A percentile compares a stretch with the other conserved stretches of the same genome.
phyloP scores from a whole-genome alignment of 495 filamentous ascomycete species.

The Talaromyces trachyspermus region DNA sequence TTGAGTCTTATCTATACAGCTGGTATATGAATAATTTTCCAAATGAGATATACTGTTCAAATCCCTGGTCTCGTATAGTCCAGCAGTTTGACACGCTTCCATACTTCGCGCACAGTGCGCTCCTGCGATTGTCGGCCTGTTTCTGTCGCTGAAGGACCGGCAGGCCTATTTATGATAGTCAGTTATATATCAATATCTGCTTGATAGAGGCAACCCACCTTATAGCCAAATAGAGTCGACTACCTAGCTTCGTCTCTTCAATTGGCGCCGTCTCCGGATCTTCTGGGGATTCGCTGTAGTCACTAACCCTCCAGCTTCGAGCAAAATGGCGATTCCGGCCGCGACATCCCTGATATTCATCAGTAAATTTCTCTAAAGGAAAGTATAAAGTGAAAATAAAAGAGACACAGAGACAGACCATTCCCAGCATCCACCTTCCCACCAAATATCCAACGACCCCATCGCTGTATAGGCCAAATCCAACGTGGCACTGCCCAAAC shows the following conservation, averaged over 20 bases:
- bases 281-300: constrained; percentile 61
- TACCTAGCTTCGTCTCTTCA: constrained; percentile 48
- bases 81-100: constrained; percentile 52
- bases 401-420: constrained; percentile 28
- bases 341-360: constrained; percentile 41
- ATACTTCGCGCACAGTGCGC: constrained; percentile 59
- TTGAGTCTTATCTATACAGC: too few species aligned
- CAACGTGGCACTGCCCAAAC: constrained; percentile 54
- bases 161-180: constrained; percentile 39
- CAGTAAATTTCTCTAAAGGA: not conserved
- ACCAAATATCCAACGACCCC: constrained; percentile 52
- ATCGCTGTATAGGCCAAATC: constrained; percentile 51
- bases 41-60: too few species aligned
- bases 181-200: not conserved
- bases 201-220: constrained; percentile 27
- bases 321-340: constrained; percentile 47
- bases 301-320: constrained; percentile 55
- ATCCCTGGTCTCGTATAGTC: constrained; percentile 54
- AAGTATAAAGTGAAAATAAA: not conserved
- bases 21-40: not conserved
- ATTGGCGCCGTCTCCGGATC: constrained; percentile 47
- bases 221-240: constrained; percentile 59
- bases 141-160: constrained; percentile 51
- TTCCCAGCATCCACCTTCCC: constrained; percentile 55
- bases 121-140: constrained; percentile 57